Evolutionary conservation across 73 alveolate species (phyloP), one percentile per base, ranked within the genome.

Genomic region (Blepharisma japonicum): DNA sequence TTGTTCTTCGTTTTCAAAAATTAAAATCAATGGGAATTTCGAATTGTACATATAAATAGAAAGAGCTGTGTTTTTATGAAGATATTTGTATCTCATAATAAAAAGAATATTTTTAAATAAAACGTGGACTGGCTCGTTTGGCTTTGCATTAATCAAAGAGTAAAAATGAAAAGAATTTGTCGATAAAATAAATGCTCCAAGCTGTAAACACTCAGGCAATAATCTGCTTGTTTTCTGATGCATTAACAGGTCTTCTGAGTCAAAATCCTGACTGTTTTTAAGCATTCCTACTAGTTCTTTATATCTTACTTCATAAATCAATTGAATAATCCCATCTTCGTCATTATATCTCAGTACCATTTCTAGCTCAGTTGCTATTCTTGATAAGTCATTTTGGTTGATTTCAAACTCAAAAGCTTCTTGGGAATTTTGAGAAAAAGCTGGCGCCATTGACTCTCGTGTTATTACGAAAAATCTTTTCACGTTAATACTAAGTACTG

Each of bases 181-280:
- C 5, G 74, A 14, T 39, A 61, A 61, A 25, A 61, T 14, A 61
- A 61, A 61, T 9, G 74, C 74, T 48, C 74, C 74, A 61, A 61
- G 74, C 46, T 61, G 74, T 2, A 61, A 8, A n/a, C 74, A n/a
- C 5, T 61, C 74, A 61, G 23, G 23, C 14, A 25, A 14, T 11
- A 61, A 39, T 25, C 74, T 61, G 18, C 47, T 61, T 8, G 46
- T 39, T 61, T 61, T 61, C 5, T 39, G 14, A 20, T 61, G 47
- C 74, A 61, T 61, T 20, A 61, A 4, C 0, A 61, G n/a, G 2
- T 61, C 74, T 14, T 61, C 74, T 25, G 74, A 61, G 74, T 61
- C 74, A 61, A 61, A 61, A 8, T 61, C 74, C 74, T 61, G 47
- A 61, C 74, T 61, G 2, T n/a, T 61, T 25, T 14, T 14, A 0